phyloP scores from a whole-genome alignment of 257 asterid species.

The Plectranthus barbatus region DNA sequence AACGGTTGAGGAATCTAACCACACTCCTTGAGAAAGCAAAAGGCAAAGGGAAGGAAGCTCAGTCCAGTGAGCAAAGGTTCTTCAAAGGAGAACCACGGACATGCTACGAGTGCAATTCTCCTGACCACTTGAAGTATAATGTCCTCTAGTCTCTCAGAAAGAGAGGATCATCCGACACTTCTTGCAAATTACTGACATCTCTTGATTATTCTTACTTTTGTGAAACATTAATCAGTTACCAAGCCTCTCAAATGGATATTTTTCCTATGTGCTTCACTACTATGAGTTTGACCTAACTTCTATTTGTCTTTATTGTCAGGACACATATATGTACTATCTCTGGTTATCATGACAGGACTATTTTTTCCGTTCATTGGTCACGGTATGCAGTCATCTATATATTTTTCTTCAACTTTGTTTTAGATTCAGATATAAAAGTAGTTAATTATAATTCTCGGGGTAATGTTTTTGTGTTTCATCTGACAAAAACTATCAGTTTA shows the following conservation, averaged over 20 bases:
- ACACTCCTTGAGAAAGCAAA: no score
- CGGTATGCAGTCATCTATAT: slow-evolving; percentile 35
- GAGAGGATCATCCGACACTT: background rate
- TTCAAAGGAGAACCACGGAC: no score
- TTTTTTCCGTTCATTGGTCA: slow-evolving; percentile 89
- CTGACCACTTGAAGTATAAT: no score
- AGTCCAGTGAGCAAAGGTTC: no score
- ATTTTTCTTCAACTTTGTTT: background rate
- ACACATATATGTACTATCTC: slow-evolving; percentile 63
- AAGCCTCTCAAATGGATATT: background rate
- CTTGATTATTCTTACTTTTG: background rate
- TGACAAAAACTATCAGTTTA: background rate
- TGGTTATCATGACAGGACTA: slow-evolving; percentile 89
- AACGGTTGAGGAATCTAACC: no score
- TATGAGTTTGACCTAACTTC: slow-evolving; percentile 13
- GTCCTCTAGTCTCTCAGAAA: no score
- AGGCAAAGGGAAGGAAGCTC: no score
- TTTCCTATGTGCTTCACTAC: background rate
- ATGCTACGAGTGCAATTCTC: no score
- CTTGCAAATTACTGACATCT: background rate
- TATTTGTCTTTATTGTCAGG: slow-evolving; percentile 46
- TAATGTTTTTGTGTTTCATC: background rate
- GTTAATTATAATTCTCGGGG: background rate
- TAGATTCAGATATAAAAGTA: no score
- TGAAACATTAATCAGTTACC: background rate